Conservation (phyloP, 2,329 filamentous ascomycete genomes). For the Mycosphaerella arachidis region DNA sequence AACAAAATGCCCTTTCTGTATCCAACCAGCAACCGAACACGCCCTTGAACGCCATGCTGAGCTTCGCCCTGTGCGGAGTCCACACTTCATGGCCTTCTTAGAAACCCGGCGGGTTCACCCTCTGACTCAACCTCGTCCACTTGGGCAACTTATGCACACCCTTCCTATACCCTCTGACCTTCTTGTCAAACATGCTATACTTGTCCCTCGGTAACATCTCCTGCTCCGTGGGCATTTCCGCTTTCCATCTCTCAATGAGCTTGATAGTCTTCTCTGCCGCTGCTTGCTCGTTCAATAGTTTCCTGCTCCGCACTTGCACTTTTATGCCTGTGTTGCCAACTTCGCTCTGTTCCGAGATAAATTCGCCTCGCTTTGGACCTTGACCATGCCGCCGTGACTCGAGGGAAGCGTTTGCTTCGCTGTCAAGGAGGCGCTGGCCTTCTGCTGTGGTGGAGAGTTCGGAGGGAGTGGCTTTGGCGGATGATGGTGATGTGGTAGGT, state of each 20-base stretch:
- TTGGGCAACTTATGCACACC: constrained; percentile 75
- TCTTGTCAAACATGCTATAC: constrained; percentile 96
- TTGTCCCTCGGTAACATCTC: constrained; percentile 97
- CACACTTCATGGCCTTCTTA: constrained; percentile 42
- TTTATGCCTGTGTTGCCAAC: constrained; percentile 2
- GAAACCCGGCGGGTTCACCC: constrained; percentile 91
- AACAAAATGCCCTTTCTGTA: no score
- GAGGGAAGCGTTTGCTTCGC: constrained; percentile 9
- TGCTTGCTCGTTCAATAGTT: constrained; percentile 25
- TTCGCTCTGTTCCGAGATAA: constrained; percentile 15
- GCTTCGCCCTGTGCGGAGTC: background rate
- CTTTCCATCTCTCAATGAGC: constrained; percentile 84
- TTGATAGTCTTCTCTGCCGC: constrained; percentile 57
- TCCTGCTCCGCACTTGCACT: constrained; percentile 9
- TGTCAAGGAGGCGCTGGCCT: constrained; percentile 29
- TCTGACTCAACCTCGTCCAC: constrained; percentile 93
- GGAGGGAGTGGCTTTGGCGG: constrained; percentile 21
- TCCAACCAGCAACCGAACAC: background rate
- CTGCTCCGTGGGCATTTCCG: constrained; percentile 89
- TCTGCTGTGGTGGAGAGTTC: constrained; percentile 30
- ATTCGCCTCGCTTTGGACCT: constrained; percentile 30
- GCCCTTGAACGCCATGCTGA: background rate
- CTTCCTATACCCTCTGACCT: constrained; percentile 93
- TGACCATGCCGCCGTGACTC: constrained; percentile 28
- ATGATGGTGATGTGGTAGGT: constrained; percentile 9